These are phyloP conservation scores for Pilobolus umbonatus DNA, from an alignment of 192 early-diverging fungal genomes.

Conservation along the genomic window DNA sequence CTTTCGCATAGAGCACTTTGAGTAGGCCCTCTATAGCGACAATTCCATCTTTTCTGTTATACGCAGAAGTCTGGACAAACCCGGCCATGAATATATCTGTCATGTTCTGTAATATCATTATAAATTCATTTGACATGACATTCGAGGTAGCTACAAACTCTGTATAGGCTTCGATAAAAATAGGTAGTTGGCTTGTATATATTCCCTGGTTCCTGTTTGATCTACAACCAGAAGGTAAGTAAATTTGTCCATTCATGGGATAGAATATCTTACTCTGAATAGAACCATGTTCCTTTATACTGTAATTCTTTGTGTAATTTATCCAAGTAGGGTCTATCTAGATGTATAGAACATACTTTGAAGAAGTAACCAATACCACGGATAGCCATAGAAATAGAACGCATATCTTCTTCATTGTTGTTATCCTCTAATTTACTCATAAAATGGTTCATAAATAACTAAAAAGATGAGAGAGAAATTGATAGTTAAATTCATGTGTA, in stretches of 20 bases:
- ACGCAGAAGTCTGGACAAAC: slow-evolving; percentile 43
- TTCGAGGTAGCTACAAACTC: slow-evolving; percentile 47
- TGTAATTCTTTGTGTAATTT: slow-evolving; percentile 43
- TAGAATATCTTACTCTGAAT: slow-evolving; percentile 44
- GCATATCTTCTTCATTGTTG: slow-evolving; percentile 29
- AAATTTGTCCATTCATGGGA: slow-evolving; percentile 3
- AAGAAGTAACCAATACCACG: slow-evolving; percentile 68
- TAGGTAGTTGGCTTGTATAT: slow-evolving; percentile 39
- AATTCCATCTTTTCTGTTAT: slow-evolving; percentile 41
- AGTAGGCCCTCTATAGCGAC: slow-evolving; percentile 51
- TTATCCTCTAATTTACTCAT: slow-evolving; percentile 34
- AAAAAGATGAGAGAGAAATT: not conserved
- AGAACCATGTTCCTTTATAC: slow-evolving; percentile 44
- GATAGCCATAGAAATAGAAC: slow-evolving; percentile 59
- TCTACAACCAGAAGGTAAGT: slow-evolving; percentile 12
- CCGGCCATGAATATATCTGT: slow-evolving; percentile 39
- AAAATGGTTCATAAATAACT: slow-evolving; percentile 48
- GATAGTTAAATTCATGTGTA: not conserved
- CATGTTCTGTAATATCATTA: slow-evolving; percentile 41
- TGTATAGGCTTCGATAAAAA: slow-evolving; percentile 60
- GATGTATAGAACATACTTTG: slow-evolving; percentile 45
- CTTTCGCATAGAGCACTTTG: slow-evolving; percentile 44
- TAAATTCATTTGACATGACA: slow-evolving; percentile 40
- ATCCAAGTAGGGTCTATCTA: slow-evolving; percentile 39
- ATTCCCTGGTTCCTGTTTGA: slow-evolving; percentile 5